Conservation (phyloP, 2,329 filamentous ascomycete species). For the Talaromyces sp. region DNA sequence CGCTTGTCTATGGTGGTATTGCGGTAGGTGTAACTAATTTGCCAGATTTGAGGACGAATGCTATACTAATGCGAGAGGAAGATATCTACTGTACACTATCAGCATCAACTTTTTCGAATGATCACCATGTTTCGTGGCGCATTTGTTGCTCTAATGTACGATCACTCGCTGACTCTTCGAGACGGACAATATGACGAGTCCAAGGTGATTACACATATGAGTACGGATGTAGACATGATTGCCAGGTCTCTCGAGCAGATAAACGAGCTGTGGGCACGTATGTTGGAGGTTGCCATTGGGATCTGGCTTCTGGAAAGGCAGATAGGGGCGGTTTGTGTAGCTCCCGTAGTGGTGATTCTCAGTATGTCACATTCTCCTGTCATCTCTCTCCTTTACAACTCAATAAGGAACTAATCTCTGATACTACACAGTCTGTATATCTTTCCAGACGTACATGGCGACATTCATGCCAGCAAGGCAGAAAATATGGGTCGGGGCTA, state of each 20-base stretch:
- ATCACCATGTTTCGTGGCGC: constrained; percentile 42
- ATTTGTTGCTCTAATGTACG: constrained; percentile 47
- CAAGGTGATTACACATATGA: constrained; percentile 42
- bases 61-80: constrained; percentile 12
- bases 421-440: background rate
- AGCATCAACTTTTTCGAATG: constrained; percentile 39
- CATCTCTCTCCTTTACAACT: too few relatives aligned
- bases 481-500: constrained; percentile 46
- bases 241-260: constrained; percentile 36
- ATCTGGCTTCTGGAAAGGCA: constrained; percentile 40
- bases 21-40: constrained; percentile 28
- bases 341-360: constrained; percentile 38
- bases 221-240: constrained; percentile 43
- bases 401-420: background rate
- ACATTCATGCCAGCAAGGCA: constrained; percentile 25
- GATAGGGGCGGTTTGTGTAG: constrained; percentile 40
- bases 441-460: constrained; percentile 8
- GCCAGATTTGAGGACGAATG: background rate
- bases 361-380: constrained; percentile 26
- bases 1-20: constrained; percentile 40
- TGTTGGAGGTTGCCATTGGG: constrained; percentile 42
- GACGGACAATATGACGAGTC: constrained; percentile 31
- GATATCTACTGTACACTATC: constrained; percentile 38
- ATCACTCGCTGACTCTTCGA: constrained; percentile 31
- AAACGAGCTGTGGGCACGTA: constrained; percentile 44